Base-by-base conservation (phyloP, 2,329 filamentous ascomycete species). In the Pseudonectria buxi region DNA sequence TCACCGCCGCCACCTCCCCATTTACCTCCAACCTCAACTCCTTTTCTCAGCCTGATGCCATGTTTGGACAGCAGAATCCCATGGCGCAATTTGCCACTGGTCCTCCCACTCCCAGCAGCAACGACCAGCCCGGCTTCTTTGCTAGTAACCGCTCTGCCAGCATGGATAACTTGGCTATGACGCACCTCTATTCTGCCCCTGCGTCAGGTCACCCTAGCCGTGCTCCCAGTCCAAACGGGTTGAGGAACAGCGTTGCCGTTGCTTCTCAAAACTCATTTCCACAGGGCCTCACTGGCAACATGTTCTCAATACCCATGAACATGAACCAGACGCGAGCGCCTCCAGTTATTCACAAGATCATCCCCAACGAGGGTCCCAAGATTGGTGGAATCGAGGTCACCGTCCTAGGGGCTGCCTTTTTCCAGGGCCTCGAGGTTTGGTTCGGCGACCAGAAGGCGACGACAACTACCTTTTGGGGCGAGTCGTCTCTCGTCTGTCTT, bases 341-440 rank as follows among this genome's bases (percentile, higher is more conserved):
- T 10, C 67, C 74, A 3, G 76, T 81, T 13, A 90, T 94, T 14
- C 81, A 86, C 56, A 90, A 89, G 57, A 72, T 95, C 42, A 86
- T 92, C 25, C 88, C 89, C 1, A 74, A 74, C 22, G 85, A 94
- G 58, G 88, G 88, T 0, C 85, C 88, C 6, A 85, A 81, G 39
- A 78, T 77, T 25, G 88, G 88, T 40, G 88, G 88, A 28, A 88
- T 86, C 34, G 88, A 95, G 57, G 86, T 95, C 3, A 90, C 86
- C 0, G 76, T 92, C 37, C 68, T 94, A 7, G 88, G 89, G 13
- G 84, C 80, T 45, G 78, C 81, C 11, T 94, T 95, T 56, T 81
- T 79, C 45, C 81, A 74, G 42, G 83, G 60, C 2, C 72, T 94
- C 43, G 84, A 89, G 43, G 85, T 95, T 36, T 83, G 88, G 61